phyloP scores from a whole-genome alignment of 768 basidiomycete genomes.

The Rhizopogon vesiculosus region DNA sequence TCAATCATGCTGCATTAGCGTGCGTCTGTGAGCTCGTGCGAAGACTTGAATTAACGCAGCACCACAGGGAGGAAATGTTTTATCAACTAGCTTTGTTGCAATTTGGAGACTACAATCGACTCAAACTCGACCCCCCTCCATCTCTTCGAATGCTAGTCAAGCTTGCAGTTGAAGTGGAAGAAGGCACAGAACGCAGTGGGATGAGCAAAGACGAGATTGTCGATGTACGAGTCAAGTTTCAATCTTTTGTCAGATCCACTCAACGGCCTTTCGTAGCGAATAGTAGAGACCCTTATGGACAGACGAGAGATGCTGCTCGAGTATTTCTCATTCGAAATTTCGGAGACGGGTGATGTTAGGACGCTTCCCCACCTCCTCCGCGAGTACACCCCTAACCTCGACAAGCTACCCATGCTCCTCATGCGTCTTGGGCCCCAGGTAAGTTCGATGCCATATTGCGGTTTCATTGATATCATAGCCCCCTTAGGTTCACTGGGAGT shows the following conservation, averaged over 20 bases:
- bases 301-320: slow-evolving; percentile 84
- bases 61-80: slow-evolving; percentile 81
- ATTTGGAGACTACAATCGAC: slow-evolving; percentile 75
- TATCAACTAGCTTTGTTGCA: slow-evolving; percentile 92
- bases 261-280: slow-evolving; percentile 40
- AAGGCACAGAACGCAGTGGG: slow-evolving; percentile 43
- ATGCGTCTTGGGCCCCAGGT: slow-evolving; percentile 94
- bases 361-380: slow-evolving; percentile 78
- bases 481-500: slow-evolving; percentile 79
- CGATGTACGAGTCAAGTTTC: slow-evolving; percentile 44
- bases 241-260: neutral
- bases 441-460: neutral
- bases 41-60: neutral
- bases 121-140: slow-evolving; percentile 83
- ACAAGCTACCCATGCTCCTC: slow-evolving; percentile 83
- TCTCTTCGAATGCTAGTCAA: slow-evolving; percentile 62
- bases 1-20: slow-evolving; percentile 84
- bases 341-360: slow-evolving; percentile 60
- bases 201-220: slow-evolving; percentile 61
- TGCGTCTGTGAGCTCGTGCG: slow-evolving; percentile 35
- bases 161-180: slow-evolving; percentile 73
- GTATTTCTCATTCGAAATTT: slow-evolving; percentile 82
- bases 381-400: slow-evolving; percentile 88
- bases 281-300: slow-evolving; percentile 52
- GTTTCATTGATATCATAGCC: neutral